A percentile compares a stretch with the other conserved stretches of the same genome.
phyloP scores from a whole-genome alignment of 805 yeast genomes.

The Zygotorulaspora chibaensis region DNA sequence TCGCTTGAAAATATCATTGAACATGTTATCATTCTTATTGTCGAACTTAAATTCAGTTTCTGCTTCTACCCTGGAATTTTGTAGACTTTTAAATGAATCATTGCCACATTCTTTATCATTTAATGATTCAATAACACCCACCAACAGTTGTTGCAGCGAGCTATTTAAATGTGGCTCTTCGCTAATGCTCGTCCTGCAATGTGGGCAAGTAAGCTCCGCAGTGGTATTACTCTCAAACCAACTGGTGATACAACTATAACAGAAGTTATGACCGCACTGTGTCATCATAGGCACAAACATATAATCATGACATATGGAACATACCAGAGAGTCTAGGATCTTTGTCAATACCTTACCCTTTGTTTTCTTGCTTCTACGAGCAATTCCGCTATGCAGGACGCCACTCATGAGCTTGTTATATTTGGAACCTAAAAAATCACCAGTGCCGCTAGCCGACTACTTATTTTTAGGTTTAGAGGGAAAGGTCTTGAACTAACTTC shows the following conservation, averaged over 20 bases:
- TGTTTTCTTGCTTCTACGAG: slow-evolving; percentile 11
- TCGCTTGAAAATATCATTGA: slow-evolving; percentile 47
- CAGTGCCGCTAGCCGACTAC: too few relatives aligned
- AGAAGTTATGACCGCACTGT: slow-evolving; percentile 70
- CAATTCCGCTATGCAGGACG: slow-evolving; percentile 5
- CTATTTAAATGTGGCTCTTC: slow-evolving; percentile 52
- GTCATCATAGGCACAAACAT: slow-evolving; percentile 63
- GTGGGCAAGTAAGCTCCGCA: slow-evolving; percentile 58
- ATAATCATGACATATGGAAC: slow-evolving; percentile 66
- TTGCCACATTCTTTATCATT: slow-evolving; percentile 31
- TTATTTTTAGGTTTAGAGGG: too few relatives aligned
- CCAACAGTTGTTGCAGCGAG: slow-evolving; percentile 45
- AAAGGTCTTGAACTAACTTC: too few relatives aligned
- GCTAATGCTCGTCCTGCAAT: slow-evolving; percentile 51
- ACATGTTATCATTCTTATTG: slow-evolving; percentile 36
- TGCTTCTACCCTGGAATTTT: slow-evolving; percentile 20
- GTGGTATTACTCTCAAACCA: slow-evolving; percentile 49
- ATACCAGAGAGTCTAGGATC: slow-evolving; percentile 35
- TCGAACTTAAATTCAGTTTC: slow-evolving; percentile 17
- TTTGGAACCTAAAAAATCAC: neutral
- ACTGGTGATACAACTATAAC: slow-evolving; percentile 57
- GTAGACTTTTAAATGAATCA: slow-evolving; percentile 7
- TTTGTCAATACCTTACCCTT: slow-evolving; percentile 16
- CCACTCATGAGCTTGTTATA: slow-evolving; percentile 3
- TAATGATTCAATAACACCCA: slow-evolving; percentile 38